These are phyloP conservation scores for Lipomyces yamanashiensis DNA, from an alignment of 805 yeast genomes.

Conservation along the genomic window DNA sequence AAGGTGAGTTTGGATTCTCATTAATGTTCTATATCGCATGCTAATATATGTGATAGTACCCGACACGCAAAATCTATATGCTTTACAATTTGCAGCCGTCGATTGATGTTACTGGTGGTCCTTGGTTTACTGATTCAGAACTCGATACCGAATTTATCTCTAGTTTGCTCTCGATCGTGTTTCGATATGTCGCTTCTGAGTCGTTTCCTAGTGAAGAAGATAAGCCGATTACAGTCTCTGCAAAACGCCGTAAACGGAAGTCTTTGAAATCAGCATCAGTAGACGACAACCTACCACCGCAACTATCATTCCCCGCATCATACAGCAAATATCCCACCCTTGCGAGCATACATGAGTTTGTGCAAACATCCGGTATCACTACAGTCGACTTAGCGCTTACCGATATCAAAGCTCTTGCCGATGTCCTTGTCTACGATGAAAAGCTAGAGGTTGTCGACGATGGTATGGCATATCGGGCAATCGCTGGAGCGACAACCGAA, in stretches of 20 bases:
- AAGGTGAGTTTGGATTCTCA: constrained; percentile 49
- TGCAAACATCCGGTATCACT: constrained; percentile 71
- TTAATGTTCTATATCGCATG: not conserved
- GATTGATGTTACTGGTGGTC: constrained; percentile 96
- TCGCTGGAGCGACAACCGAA: constrained; percentile 53
- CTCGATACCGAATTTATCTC: constrained; percentile 92
- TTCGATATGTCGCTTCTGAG: constrained; percentile 80
- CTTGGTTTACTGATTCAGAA: constrained; percentile 98
- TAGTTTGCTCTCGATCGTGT: constrained; percentile 76
- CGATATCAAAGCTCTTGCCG: constrained; percentile 83
- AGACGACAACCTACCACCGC: constrained; percentile 46
- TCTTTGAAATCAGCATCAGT: constrained; percentile 3
- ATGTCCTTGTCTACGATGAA: constrained; percentile 85
- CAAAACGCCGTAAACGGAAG: constrained; percentile 7
- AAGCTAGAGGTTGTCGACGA: constrained; percentile 66
- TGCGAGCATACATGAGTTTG: constrained; percentile 76
- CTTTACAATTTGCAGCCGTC: constrained; percentile 90
- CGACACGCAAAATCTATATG: constrained; percentile 96
- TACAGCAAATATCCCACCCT: constrained; percentile 70
- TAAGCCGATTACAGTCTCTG: not conserved
- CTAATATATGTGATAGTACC: constrained; percentile 51
- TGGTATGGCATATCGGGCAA: constrained; percentile 69
- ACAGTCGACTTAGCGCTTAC: constrained; percentile 74
- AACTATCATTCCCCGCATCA: constrained; percentile 59
- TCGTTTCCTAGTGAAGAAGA: constrained; percentile 61